phyloP scores from a whole-genome alignment of 192 early-diverging fungal genomes.

The Funneliformis geosporum region DNA sequence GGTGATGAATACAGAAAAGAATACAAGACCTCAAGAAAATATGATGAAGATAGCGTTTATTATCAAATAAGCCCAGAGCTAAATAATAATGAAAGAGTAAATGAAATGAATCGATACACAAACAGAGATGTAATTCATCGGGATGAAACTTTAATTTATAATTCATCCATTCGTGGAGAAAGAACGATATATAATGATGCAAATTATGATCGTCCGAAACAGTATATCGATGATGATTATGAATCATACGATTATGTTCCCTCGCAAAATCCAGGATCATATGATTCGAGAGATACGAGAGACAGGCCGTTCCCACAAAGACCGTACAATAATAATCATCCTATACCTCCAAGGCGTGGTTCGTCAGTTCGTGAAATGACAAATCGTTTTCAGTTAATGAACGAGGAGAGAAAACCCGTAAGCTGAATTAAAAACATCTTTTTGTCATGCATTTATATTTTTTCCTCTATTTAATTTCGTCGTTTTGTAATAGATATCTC shows the following conservation, averaged over 20 bases:
- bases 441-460: neutral
- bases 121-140: neutral
- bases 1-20: neutral
- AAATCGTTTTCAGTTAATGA: neutral
- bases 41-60: neutral
- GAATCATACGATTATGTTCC: neutral
- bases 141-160: neutral
- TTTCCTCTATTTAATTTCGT: neutral
- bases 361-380: neutral
- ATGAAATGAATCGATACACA: neutral
- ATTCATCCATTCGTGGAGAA: neutral
- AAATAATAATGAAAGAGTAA: neutral
- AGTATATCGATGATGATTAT: neutral
- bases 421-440: neutral
- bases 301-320: neutral
- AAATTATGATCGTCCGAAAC: neutral
- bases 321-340: neutral
- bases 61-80: neutral
- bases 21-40: neutral
- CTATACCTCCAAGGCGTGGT: neutral
- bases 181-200: neutral
- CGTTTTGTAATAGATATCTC: neutral
- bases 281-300: conserved; percentile 3
- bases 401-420: neutral
- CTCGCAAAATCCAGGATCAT: neutral